Evolutionary conservation across 106 monocot species (phyloP).

Genomic region (Amphibolis antarctica): DNA sequence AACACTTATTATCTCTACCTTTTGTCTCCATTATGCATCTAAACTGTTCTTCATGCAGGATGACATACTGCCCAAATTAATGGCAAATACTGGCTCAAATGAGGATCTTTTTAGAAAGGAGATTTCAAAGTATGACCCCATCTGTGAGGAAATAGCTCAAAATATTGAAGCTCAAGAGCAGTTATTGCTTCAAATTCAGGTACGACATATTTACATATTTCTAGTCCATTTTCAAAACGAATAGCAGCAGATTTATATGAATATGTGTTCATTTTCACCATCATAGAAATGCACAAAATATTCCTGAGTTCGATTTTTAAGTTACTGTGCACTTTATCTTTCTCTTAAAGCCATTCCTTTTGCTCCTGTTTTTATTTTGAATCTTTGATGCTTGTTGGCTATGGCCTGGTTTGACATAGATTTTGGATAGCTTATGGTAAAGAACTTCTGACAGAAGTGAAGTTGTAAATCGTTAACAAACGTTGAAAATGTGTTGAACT

Average conservation of each 20-base stretch:
- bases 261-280: not conserved
- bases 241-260: not conserved
- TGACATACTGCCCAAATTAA: slow-evolving; percentile 83
- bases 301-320: no score
- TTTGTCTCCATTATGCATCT: not conserved
- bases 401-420: no score
- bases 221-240: not conserved
- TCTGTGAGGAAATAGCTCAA: slow-evolving; percentile 75
- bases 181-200: slow-evolving; percentile 49
- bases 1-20: no score
- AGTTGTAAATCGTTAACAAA: no score
- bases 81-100: slow-evolving; percentile 61
- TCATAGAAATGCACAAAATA: no score
- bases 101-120: slow-evolving; percentile 87
- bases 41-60: slow-evolving; percentile 27
- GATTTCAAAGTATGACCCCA: slow-evolving; percentile 72
- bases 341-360: no score
- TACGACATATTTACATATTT: not conserved
- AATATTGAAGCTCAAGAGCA: slow-evolving; percentile 83
- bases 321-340: no score
- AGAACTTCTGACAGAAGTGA: no score
- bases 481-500: no score
- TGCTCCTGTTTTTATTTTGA: no score
- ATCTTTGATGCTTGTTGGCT: no score
- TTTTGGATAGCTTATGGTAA: no score